Percentiles rank a stretch among this genome's conserved stretches.
Conservation (phyloP, 139 green algal species). For the Chlorella sp. region DNA sequence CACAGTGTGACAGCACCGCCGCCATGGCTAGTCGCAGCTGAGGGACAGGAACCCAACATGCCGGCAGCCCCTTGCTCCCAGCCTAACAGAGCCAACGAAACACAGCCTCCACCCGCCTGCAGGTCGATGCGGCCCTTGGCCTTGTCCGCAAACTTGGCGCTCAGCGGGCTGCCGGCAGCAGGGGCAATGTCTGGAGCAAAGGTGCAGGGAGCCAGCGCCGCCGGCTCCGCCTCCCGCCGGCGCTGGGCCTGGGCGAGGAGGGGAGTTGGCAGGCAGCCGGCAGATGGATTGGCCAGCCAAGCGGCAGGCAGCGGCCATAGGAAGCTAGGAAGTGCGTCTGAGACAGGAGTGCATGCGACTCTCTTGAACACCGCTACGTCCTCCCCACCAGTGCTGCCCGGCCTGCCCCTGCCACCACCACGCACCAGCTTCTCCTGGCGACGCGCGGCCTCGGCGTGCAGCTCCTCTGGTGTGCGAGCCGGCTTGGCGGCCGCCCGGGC, state of each 20-base stretch:
- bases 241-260: neutral
- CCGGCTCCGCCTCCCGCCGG: neutral
- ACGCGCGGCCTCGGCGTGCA: neutral
- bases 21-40: too few relatives aligned
- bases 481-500: neutral
- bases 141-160: neutral
- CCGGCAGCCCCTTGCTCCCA: too few relatives aligned
- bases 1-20: too few relatives aligned
- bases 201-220: neutral
- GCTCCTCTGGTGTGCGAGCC: neutral
- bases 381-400: too few relatives aligned
- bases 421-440: conserved; percentile 9
- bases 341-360: too few relatives aligned
- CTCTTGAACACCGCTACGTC: too few relatives aligned
- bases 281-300: neutral
- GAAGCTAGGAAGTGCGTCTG: neutral
- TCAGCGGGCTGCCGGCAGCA: neutral
- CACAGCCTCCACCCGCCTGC: neutral
- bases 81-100: neutral
- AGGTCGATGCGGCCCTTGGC: neutral
- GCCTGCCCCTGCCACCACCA: too few relatives aligned
- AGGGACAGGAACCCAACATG: too few relatives aligned
- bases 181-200: neutral
- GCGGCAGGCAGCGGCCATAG: neutral
- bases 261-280: neutral